Base-by-base conservation (phyloP, 2,329 filamentous ascomycete genomes). In the Aspergillus sp. region DNA sequence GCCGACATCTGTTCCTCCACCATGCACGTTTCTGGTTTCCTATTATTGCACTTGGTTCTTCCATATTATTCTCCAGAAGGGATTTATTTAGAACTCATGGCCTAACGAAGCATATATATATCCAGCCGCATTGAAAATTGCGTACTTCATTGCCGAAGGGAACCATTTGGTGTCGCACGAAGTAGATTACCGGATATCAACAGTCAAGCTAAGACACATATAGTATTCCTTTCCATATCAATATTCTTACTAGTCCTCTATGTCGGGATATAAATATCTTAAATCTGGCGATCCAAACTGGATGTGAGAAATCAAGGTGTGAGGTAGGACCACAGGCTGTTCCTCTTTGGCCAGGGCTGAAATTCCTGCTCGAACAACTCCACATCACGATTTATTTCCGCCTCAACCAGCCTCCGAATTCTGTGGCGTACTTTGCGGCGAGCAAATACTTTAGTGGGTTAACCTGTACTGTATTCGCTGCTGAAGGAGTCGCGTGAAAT, bases 361-460 rank as follows among this genome's bases (percentile, higher is more conserved):
- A 67, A 67, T 50, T 67, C 59, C 40, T 60, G 52, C 54, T 67
- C 58, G 37, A 62, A 64, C 27, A 67, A 47, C 44, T 65, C 61
- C 19, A 67, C 55, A 14, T 59, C 45, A 37, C 52, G 33, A 17
- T 52, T 9, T 40, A 62, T 46, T 40, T 55, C 46, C 24, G 35
- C 45, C 15, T 58, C 52, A 33, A 64, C 60, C 17, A 63, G 54
- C 17, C 55, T 48, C 31, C 60, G 47, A 14, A 66, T 62, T 23
- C 35, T 43, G 39, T 44, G 40, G 27, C 62, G 57, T 40, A 65
- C 50, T 24, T 50, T 24, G 15, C 44, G 19, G 23, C 57, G 33
- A 11, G 57, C 56, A 50, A 54, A 63, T 5, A 66, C 65, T 67
- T 11, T 55, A 11, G 50, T 58, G 23, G 51, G 51, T 58, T 48